Base-by-base conservation (phyloP, 2,329 filamentous ascomycete genomes). In the Pyrenophora seminiperda region DNA sequence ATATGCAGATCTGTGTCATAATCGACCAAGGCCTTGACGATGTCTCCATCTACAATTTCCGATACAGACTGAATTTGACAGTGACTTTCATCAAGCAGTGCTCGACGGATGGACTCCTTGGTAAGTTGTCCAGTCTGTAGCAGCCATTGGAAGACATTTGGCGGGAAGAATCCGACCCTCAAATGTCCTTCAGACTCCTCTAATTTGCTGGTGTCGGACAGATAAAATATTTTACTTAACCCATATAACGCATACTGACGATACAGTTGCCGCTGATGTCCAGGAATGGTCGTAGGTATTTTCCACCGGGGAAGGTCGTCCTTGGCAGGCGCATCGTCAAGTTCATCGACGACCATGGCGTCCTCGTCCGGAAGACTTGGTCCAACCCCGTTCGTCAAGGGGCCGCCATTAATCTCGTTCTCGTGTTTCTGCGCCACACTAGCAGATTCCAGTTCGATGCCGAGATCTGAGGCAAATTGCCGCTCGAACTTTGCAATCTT, bases 1-100 rank as follows among this genome's bases (percentile, higher is more conserved):
- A 90, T 75, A 41, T 85, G 82, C 68, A 90, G 81, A 27, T 85
- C 84, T 2, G 84, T 82, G 61, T 91, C 88, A n/a, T 86, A 78
- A 40, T 85, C 79, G 1, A 82, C 79, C 30, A 91, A 74, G 36
- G 85, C 78, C 36, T 78, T 73, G 17, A 89, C 80, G 3, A 91
- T 76, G 49, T 88, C 83, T 27, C 83, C 82, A 9, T 85, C 79
- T 11, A 82, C 73, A 19, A 80, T 75, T n/a, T 76, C 71, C 33
- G 81, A 77, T 11, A 73, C 67, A 15, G 71, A 72, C 19, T 73
- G 68, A 14, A 79, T 71, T 27, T 79, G 75, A 11, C 77, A 76
- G 0, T 59, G 47, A 6, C 50, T 47, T 41, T 65, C 58, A 15
- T 70, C 65, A 1, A 68, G 56, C 4, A 77, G 56, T 2, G 75